Evolutionary conservation across 768 basidiomycete species (phyloP).

Genomic region (Krasilnikovozyma curviuscula): DNA sequence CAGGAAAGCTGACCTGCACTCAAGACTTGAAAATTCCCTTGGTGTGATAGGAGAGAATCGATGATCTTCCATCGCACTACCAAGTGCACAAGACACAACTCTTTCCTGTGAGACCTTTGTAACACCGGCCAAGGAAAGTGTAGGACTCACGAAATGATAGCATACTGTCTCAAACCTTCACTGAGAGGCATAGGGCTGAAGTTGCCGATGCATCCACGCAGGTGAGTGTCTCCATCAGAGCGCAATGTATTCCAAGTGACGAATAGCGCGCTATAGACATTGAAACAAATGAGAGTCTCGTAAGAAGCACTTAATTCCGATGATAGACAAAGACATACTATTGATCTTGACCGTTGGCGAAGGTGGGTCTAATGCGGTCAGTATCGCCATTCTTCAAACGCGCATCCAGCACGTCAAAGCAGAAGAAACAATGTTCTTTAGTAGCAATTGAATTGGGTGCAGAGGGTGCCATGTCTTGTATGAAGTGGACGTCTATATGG

Average conservation of each 20-base stretch:
- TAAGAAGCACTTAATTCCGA: slow-evolving; percentile 56
- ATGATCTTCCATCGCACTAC: slow-evolving; percentile 61
- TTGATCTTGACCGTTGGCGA: slow-evolving; percentile 41
- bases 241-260: slow-evolving; percentile 82
- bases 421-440: slow-evolving; percentile 26
- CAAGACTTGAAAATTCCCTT: slow-evolving; percentile 55
- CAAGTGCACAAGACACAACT: not conserved
- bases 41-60: slow-evolving; percentile 61
- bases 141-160: slow-evolving; percentile 41
- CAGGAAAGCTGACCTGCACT: slow-evolving; percentile 49
- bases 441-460: not conserved
- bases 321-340: slow-evolving; percentile 45
- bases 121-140: too few species aligned
- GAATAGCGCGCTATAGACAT: slow-evolving; percentile 54
- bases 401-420: slow-evolving; percentile 28
- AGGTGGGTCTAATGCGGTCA: slow-evolving; percentile 42
- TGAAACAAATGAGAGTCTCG: not conserved
- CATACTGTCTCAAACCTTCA: slow-evolving; percentile 71
- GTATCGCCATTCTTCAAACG: slow-evolving; percentile 27
- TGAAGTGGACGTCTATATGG: too few species aligned
- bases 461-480: not conserved
- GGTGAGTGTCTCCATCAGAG: slow-evolving; percentile 33
- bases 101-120: not conserved
- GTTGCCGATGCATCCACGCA: slow-evolving; percentile 89
- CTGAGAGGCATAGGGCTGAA: slow-evolving; percentile 58